Evolutionary conservation across 768 basidiomycete genomes (phyloP).

Genomic region (Gloeophyllum trabeum): DNA sequence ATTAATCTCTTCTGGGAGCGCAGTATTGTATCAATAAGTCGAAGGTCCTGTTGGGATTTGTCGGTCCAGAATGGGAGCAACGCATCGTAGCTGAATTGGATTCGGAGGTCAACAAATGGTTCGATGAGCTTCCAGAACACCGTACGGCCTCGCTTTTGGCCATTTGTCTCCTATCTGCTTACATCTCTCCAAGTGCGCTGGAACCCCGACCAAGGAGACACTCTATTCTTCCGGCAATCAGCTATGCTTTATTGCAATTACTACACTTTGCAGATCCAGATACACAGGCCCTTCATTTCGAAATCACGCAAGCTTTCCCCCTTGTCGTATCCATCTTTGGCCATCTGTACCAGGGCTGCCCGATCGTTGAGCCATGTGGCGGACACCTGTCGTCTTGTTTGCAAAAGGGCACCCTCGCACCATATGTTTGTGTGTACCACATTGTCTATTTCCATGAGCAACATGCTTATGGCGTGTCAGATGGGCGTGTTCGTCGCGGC

Average conservation of each 20-base stretch:
- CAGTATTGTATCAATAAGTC: constrained; percentile 68
- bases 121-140: constrained; percentile 29
- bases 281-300: constrained; percentile 76
- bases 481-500: constrained; percentile 27
- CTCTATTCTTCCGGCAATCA: constrained; percentile 20
- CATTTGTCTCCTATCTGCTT: not conserved
- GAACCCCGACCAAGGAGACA: constrained; percentile 13
- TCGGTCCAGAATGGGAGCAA: constrained; percentile 25
- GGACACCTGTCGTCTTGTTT: constrained; percentile 36
- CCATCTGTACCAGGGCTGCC: constrained; percentile 81
- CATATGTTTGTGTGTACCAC: constrained; percentile 1
- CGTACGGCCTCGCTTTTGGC: constrained; percentile 15
- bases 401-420: constrained; percentile 1
- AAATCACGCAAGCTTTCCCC: constrained; percentile 38
- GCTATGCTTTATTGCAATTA: constrained; percentile 28
- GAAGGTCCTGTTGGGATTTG: constrained; percentile 41
- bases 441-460: not conserved
- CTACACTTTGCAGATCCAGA: constrained; percentile 45
- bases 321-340: constrained; percentile 50
- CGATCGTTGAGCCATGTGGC: constrained; percentile 64
- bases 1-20: too few relatives aligned
- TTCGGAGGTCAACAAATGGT: constrained; percentile 33
- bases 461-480: constrained; percentile 4
- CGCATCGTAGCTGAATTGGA: constrained; percentile 35
- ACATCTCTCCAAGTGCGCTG: constrained; percentile 11